These are phyloP conservation scores for Exophiala xenobiotica DNA, from an alignment of 2,329 filamentous ascomycete species.

Conservation along the genomic window DNA sequence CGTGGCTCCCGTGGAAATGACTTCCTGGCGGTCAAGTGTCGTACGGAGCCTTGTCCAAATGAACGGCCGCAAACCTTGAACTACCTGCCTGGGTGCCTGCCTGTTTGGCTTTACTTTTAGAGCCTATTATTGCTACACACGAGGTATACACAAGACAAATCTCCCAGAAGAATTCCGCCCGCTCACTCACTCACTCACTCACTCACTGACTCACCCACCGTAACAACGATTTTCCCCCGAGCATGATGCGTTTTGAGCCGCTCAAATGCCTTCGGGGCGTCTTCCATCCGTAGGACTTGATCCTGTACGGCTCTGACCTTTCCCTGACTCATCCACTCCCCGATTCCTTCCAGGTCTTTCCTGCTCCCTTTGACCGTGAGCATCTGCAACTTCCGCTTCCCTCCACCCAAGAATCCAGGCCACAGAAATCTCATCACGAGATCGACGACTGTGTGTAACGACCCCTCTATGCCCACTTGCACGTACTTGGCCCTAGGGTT, in stretches of 20 bases:
- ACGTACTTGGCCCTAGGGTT: conserved; percentile 51
- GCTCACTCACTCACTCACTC: too few species aligned
- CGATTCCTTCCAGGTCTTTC: conserved; percentile 52
- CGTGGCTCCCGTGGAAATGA: not conserved
- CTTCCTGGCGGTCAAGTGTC: not conserved
- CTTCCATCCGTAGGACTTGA: conserved; percentile 53
- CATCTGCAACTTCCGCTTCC: conserved; percentile 41
- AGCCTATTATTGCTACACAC: conserved; percentile 1
- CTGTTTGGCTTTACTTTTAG: too few species aligned
- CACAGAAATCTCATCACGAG: conserved; percentile 42
- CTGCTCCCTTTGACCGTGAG: conserved; percentile 39
- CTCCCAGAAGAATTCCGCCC: too few species aligned
- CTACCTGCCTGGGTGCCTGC: too few species aligned
- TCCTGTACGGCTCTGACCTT: conserved; percentile 60
- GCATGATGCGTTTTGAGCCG: conserved; percentile 57
- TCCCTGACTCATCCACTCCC: conserved; percentile 56
- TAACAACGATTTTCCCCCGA: conserved; percentile 60
- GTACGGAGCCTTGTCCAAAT: not conserved
- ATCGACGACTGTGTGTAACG: not conserved
- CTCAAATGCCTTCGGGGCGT: conserved; percentile 58
- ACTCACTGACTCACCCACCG: conserved; percentile 22
- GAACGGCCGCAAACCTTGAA: not conserved
- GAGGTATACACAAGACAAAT: conserved; percentile 3
- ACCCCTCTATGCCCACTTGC: conserved; percentile 47
- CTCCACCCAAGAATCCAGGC: conserved; percentile 53